Evolutionary conservation across 805 yeast genomes (phyloP).

Genomic region (Candida peoriensis): DNA sequence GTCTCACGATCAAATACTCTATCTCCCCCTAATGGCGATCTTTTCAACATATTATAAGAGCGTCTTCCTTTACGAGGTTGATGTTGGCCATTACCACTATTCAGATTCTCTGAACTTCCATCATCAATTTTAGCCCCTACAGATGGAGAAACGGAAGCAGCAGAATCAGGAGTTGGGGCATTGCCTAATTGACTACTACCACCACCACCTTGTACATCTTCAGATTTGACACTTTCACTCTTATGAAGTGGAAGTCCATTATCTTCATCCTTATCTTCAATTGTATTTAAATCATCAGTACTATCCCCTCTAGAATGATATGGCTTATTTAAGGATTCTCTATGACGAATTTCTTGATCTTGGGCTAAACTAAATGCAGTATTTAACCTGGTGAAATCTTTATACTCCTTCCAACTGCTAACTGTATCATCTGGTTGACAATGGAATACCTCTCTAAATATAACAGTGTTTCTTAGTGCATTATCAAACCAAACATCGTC

Average conservation of each 20-base stretch:
- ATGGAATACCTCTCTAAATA: conserved; percentile 82
- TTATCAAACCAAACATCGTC: conserved; percentile 81
- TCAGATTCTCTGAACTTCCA: conserved; percentile 1
- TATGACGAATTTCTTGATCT: conserved; percentile 22
- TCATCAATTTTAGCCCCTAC: too few species aligned
- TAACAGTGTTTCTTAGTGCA: conserved; percentile 77
- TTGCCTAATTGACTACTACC: conserved; percentile 9
- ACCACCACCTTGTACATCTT: conserved; percentile 2
- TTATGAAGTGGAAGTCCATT: conserved; percentile 10
- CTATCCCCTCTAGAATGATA: conserved; percentile 1
- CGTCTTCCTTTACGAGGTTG: conserved; percentile 29
- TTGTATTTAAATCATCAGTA: not conserved
- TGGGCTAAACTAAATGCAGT: conserved; percentile 45
- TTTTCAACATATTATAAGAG: conserved; percentile 33
- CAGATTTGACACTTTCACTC: conserved; percentile 6
- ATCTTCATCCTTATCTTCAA: not conserved
- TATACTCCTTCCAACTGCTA: conserved; percentile 86
- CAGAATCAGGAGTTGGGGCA: conserved; percentile 10
- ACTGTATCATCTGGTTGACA: conserved; percentile 94
- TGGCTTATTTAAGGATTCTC: conserved; percentile 6
- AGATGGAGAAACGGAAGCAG: too few species aligned
- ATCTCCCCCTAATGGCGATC: conserved; percentile 30
- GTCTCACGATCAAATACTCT: conserved; percentile 66
- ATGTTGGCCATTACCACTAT: not conserved
- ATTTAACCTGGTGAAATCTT: conserved; percentile 55